Evolutionary conservation across 2,329 filamentous ascomycete species (phyloP), one percentile per base, ranked within the genome.

Genomic region (Tolypocladium sp.): DNA sequence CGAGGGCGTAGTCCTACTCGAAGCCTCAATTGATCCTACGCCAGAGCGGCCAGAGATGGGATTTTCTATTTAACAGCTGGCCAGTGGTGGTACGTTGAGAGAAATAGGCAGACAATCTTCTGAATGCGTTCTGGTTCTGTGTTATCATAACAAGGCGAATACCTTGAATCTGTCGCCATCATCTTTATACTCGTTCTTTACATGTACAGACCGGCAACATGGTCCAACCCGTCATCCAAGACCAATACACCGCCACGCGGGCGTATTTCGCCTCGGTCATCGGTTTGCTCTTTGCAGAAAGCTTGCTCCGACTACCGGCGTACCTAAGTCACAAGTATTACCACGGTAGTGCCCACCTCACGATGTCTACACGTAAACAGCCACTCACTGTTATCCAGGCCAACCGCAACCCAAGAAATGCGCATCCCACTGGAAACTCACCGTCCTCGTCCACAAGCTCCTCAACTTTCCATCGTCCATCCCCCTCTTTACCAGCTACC

Each of bases 241-340:
- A 65, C 55, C 63, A 65, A 51, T 63, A 65, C 58, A 57, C 58
- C 7, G 61, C 63, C 25, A 60, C 63, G 13, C 59, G 60, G 12
- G 60, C 55, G 9, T 65, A 64, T 9, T 65, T 63, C 55, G 58
- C 56, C 41, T 61, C 58, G 20, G 61, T 67, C 3, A 57, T 69
- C 30, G 67, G 60, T 10, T 41, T 66, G 25, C 46, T 67, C 3
- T 59, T 67, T 27, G 25, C 66, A 37, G 66, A 68, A 55, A 63
- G 64, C 52, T 44, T 60, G 12, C 30, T 52, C 3, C 8, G 30
- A 6, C 30, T 52, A 0, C 49, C 49, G 4, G 49, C 30, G 30
- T 52, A 22, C 20, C 49, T 52, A 10, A 35, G 17, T n/a, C 30
- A 35, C 20, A 52, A 22, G 49, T 35, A 13, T 17, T 12, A 35